Conservation (phyloP, 352 stramenopile species). For the Globisporangium parvum region DNA sequence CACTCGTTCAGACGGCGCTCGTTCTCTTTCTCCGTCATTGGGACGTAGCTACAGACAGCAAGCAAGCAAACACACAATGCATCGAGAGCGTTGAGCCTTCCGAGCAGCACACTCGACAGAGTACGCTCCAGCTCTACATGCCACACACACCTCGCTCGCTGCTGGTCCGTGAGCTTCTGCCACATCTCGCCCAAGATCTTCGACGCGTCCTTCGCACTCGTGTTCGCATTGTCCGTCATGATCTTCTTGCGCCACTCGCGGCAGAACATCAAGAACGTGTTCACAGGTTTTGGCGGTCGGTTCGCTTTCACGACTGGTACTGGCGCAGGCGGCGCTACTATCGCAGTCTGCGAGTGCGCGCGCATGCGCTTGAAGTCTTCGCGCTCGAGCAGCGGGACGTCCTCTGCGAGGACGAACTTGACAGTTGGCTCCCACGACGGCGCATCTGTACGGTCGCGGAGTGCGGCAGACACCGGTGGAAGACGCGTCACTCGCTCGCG, state of each 20-base stretch:
- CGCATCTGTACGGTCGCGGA: constrained; percentile 61
- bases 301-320: constrained; percentile 41
- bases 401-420: constrained; percentile 70
- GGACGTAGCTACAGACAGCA: constrained; percentile 38
- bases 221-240: constrained; percentile 64
- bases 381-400: constrained; percentile 64
- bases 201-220: constrained; percentile 73
- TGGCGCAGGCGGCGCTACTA: constrained; percentile 23
- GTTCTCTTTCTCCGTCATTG: constrained; percentile 75
- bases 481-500: constrained; percentile 54
- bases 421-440: constrained; percentile 60
- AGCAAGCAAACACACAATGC: background rate
- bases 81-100: no score
- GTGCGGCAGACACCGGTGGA: constrained; percentile 40
- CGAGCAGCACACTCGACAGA: background rate
- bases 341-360: constrained; percentile 45
- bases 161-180: constrained; percentile 75
- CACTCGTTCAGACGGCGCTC: constrained; percentile 69
- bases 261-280: constrained; percentile 85
- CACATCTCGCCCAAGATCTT: constrained; percentile 83
- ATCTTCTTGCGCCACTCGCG: constrained; percentile 78
- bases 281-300: constrained; percentile 73
- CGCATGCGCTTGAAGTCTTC: constrained; percentile 82
- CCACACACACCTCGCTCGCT: constrained; percentile 48
- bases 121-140: background rate